Base-by-base conservation (phyloP, 495 filamentous ascomycete genomes). In the Sabuloglossum arenarium region DNA sequence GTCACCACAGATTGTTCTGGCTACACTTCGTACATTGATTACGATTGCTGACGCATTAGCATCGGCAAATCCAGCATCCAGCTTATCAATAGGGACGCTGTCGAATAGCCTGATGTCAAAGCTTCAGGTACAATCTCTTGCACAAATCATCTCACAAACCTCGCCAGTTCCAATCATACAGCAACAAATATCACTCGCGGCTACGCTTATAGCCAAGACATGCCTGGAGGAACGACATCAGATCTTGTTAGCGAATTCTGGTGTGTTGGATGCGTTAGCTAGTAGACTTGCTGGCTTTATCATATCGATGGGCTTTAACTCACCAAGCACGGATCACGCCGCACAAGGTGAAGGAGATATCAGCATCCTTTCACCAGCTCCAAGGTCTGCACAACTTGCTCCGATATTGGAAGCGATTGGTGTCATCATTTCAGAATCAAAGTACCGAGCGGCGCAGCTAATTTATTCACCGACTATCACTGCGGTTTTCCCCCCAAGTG, bases 251-350 rank as follows among this genome's bases (percentile, higher is more conserved):
- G 78, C 82, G n/a, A 78, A 78, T 39, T 72, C 70, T 14, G 82
- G 86, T 21, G 74, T 94, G 10, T 71, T 97, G 53, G 86, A 95
- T 65, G 79, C 81, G 14, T 73, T 98, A 30, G 86, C 86, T 11
- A 73, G 81, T 12, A 81, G 80, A 58, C 66, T 96, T 57, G 85
- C 86, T 19, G 78, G 80, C 16, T 85, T 89, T 62, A 76, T 82
- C 34, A 77, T 83, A 10, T 68, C 74, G 1, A 73, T 82, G 50
- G 85, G 82, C 10, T 79, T 81, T 58, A 76, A 82, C 31, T 61
- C 82, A 16, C 80, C 82, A 6, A 75, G 67, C 29, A 67, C 68
- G 0, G 71, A 77, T 39, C 59, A 61, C 6, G 6, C n/a, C 16
- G 23, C 24, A 16, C 47, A 27, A 3, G 16, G 24, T 27, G 34